These are phyloP conservation scores for Volvariella surrecta DNA, from an alignment of 1,284 basidiomycete species.

Conservation along the genomic window DNA sequence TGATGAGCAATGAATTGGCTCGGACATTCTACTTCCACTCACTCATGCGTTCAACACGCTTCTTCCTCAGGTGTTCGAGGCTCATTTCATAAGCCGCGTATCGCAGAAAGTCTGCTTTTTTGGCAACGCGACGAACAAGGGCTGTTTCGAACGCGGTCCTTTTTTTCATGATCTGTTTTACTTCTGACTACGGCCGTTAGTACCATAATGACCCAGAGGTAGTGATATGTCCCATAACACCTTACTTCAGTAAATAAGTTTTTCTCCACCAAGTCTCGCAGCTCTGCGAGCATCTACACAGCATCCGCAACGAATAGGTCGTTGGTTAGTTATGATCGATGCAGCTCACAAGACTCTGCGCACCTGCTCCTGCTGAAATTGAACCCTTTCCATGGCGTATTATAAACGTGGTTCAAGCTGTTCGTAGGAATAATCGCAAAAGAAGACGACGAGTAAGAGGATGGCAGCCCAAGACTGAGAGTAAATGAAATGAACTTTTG, in stretches of 20 bases:
- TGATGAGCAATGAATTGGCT: conserved; percentile 4
- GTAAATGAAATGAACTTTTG: neutral
- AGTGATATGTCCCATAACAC: neutral
- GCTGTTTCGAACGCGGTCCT: conserved; percentile 81
- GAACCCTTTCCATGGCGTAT: conserved; percentile 80
- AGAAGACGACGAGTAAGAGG: conserved; percentile 5
- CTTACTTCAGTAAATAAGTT: conserved; percentile 79
- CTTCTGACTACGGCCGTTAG: conserved; percentile 50
- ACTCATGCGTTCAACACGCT: conserved; percentile 71
- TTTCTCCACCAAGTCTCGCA: conserved; percentile 88
- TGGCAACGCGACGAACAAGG: conserved; percentile 75
- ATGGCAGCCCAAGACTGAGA: neutral
- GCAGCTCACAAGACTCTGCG: conserved; percentile 8
- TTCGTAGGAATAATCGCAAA: neutral
- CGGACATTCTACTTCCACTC: conserved; percentile 19
- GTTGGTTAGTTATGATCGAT: conserved; percentile 4
- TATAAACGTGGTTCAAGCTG: neutral
- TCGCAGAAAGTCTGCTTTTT: conserved; percentile 84
- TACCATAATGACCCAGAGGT: neutral
- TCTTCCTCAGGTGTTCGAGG: conserved; percentile 73
- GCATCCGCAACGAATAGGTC: neutral
- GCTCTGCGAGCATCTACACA: conserved; percentile 83
- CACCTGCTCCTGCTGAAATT: conserved; percentile 89
- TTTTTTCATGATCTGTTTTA: conserved; percentile 80
- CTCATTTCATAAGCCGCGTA: conserved; percentile 92